Conservation (phyloP, 2,329 filamentous ascomycete species). For the Venturia effusa region DNA sequence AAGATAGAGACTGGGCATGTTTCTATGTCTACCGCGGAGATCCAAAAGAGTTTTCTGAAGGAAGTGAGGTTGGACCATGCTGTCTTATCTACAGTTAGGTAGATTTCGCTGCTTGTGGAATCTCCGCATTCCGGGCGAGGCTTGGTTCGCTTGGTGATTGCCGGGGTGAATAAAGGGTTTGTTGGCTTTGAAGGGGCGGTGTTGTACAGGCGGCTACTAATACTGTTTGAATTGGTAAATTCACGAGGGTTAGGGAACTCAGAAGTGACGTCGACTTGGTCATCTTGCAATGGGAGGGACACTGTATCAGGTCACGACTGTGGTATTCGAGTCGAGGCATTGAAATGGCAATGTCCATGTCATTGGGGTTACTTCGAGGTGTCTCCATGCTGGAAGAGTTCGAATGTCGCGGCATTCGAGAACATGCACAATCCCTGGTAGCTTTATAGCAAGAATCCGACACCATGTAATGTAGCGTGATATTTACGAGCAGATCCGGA, state of each 20-base stretch:
- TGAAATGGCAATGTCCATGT: no score
- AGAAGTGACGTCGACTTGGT: neutral
- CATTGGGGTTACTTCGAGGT: no score
- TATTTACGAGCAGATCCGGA: no score
- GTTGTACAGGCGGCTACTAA: neutral
- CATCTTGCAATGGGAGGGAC: neutral
- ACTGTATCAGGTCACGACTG: no score
- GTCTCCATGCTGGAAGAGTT: no score
- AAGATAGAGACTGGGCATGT: slow-evolving; percentile 7
- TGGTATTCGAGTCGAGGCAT: no score
- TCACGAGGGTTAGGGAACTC: neutral
- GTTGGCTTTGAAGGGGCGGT: neutral
- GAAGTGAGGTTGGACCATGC: neutral
- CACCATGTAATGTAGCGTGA: no score
- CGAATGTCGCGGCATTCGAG: no score
- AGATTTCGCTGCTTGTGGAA: slow-evolving; percentile 3
- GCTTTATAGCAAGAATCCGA: no score
- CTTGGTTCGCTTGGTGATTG: neutral
- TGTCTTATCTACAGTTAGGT: neutral
- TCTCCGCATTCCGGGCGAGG: neutral
- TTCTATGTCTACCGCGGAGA: slow-evolving; percentile 4
- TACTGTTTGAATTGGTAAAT: neutral
- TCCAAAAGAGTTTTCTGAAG: neutral
- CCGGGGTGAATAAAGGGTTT: neutral
- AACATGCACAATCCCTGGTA: no score